Conservation (phyloP, 208 protist species). For the Angomonas deanei region DNA sequence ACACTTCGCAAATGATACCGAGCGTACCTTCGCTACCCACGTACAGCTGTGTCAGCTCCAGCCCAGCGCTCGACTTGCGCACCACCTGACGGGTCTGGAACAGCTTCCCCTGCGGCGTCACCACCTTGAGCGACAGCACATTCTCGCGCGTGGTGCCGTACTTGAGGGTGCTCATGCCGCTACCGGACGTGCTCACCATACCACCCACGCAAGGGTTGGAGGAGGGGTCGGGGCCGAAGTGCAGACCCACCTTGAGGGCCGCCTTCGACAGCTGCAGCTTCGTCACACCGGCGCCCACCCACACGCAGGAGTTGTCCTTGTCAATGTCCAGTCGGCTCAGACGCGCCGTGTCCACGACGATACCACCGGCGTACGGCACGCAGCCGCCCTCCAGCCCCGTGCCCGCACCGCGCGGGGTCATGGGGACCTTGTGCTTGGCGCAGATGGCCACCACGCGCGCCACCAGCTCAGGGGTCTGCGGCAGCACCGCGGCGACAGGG, state of each 20-base stretch:
- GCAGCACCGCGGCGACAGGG: constrained; percentile 15
- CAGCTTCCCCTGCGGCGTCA: constrained; percentile 6
- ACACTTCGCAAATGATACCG: constrained; percentile 58
- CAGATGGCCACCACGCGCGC: constrained; percentile 20
- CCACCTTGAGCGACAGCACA: constrained; percentile 4
- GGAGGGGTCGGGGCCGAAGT: constrained; percentile 24
- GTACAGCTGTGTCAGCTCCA: constrained; percentile 7
- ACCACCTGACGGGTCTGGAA: constrained; percentile 8
- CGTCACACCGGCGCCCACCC: constrained; percentile 27
- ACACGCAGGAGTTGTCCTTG: constrained; percentile 23
- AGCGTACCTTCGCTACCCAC: constrained; percentile 35
- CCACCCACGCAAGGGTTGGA: constrained; percentile 39
- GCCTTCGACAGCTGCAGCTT: constrained; percentile 21
- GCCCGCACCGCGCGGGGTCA: constrained; percentile 27
- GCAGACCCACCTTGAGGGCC: constrained; percentile 16
- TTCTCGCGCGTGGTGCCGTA: constrained; percentile 11
- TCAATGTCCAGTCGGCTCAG: constrained; percentile 22
- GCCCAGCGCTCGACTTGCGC: constrained; percentile 3
- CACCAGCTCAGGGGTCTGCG: constrained; percentile 13
- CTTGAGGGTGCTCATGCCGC: constrained; percentile 7
- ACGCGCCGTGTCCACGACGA: constrained; percentile 22
- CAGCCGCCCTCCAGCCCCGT: constrained; percentile 26
- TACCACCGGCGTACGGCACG: constrained; percentile 22
- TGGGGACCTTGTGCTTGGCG: constrained; percentile 22
- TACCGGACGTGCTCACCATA: constrained; percentile 7